Evolutionary conservation across 768 basidiomycete species (phyloP).

Genomic region (Kwoniella newhampshirensis): DNA sequence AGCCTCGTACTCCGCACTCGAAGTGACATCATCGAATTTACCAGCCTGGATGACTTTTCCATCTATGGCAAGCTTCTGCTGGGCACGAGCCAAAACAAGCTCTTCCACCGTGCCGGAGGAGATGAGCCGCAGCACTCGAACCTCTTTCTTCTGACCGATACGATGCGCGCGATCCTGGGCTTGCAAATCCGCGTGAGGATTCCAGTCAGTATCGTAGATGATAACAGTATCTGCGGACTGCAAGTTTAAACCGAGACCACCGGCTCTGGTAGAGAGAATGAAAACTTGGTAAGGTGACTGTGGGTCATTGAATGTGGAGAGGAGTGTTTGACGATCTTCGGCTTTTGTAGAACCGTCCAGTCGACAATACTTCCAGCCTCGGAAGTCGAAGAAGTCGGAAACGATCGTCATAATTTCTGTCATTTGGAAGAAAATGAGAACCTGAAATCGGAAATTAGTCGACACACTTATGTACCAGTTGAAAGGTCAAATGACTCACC

Average conservation of each 20-base stretch:
- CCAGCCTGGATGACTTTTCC: slow-evolving; percentile 99
- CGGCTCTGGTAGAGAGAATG: slow-evolving; percentile 89
- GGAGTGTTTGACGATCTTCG: slow-evolving; percentile 84
- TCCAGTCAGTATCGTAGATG: slow-evolving; percentile 69
- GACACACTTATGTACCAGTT: background rate
- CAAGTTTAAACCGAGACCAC: slow-evolving; percentile 89
- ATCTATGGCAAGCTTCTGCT: slow-evolving; percentile 95
- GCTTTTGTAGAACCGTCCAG: slow-evolving; percentile 97
- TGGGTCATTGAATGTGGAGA: slow-evolving; percentile 83
- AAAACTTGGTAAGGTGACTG: slow-evolving; percentile 85
- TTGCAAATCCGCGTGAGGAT: slow-evolving; percentile 97
- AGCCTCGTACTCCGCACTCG: slow-evolving; percentile 95
- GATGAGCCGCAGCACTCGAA: slow-evolving; percentile 93
- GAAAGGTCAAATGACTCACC: slow-evolving; percentile 55
- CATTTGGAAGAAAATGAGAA: slow-evolving; percentile 99
- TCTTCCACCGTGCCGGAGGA: slow-evolving; percentile 98
- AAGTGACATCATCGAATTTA: slow-evolving; percentile 98
- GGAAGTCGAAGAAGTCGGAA: slow-evolving; percentile 88
- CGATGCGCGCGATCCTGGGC: slow-evolving; percentile 99
- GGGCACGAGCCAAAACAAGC: slow-evolving; percentile 91
- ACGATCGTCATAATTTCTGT: slow-evolving; percentile 98
- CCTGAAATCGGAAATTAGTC: slow-evolving; percentile 56
- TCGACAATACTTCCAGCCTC: slow-evolving; percentile 81
- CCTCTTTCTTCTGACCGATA: slow-evolving; percentile 98
- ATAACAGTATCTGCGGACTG: slow-evolving; percentile 96